Base-by-base conservation (phyloP, 768 basidiomycete species). In the Hygrocybe punicea region DNA sequence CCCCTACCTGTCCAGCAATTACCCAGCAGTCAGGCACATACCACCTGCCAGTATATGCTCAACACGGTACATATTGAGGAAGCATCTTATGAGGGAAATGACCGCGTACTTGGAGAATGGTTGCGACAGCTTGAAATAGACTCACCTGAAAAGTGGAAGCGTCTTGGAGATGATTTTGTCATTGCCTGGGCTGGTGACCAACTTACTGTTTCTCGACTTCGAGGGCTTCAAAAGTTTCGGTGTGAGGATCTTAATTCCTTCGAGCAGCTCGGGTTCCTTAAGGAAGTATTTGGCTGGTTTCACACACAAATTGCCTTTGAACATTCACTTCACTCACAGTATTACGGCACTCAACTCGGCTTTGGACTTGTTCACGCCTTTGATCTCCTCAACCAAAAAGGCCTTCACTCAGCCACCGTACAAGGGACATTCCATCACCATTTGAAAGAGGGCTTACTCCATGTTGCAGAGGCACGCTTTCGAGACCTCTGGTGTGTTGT, bases 261-360 rank as follows among this genome's bases (percentile, higher is more conserved):
- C 58, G 73, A 79, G 10, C 63, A 73, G 0, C 59, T 78, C 0
- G 73, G 78, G 46, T 77, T 63, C 59, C 55, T 73, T 4, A 44
- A 73, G 1, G 45, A 62, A 1, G 53, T 65, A 0, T 74, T 76
- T 44, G 73, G 78, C 0, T 81, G 76, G 76, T 69, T 81, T 14
- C 77, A 81, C 53, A 56, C 69, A 0, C 37, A 62, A 33, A 77
- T 80, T 69, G 76, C 75, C 3, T 69, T 69, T 52, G 74, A 67
- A 3, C 69, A 72, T 42, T 75, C 76, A 0, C 45, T 80, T 0
- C 73, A 78, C 53, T 70, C 73, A 40, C 77, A 79, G 51, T 78
- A 77, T 58, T 63, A 70, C 3, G 73, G 73, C 0, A 74, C 73
- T 0, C 46, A 61, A 11, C 55, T 54, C 13, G 62, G 65, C 1